A percentile compares a stretch with the other conserved stretches of the same genome.
These are phyloP conservation scores for Cryptococcus sp. DNA, from an alignment of 1,284 basidiomycete species.

Conservation along the genomic window DNA sequence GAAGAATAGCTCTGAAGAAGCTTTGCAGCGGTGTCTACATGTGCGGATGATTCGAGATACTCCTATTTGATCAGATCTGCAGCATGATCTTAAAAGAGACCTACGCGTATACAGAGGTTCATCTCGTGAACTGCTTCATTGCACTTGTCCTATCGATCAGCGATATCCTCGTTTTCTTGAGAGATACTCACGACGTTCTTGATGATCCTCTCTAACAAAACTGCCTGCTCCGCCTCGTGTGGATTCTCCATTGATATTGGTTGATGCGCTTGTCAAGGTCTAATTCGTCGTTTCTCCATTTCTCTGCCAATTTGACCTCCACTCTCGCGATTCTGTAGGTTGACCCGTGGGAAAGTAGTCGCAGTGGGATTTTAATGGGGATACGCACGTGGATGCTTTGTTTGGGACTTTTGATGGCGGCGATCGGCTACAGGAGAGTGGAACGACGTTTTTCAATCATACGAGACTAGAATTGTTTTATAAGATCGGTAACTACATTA, in stretches of 20 bases:
- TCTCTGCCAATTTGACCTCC: no score
- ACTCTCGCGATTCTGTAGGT: no score
- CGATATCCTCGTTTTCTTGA: no score
- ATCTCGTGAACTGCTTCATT: conserved; percentile 47
- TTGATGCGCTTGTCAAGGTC: neutral
- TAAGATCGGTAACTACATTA: neutral
- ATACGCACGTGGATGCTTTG: no score
- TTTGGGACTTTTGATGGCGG: neutral
- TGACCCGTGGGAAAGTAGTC: no score
- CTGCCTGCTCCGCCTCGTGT: conserved; percentile 83
- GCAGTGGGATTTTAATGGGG: no score
- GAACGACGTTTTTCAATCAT: neutral
- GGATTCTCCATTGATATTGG: conserved; percentile 70
- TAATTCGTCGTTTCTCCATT: no score
- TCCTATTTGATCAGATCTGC: conserved; percentile 19
- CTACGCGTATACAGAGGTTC: conserved; percentile 45
- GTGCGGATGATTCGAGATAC: conserved; percentile 29
- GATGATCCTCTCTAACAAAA: conserved; percentile 80
- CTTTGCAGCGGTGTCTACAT: conserved; percentile 67
- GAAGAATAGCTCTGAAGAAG: conserved; percentile 73
- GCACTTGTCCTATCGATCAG: conserved; percentile 42
- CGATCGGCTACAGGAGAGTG: neutral
- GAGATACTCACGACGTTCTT: conserved; percentile 70
- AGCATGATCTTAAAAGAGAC: conserved; percentile 1
- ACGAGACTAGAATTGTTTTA: neutral